Base-by-base conservation (phyloP, 148 eudicot genomes). In the Vaccinium myrtillus region DNA sequence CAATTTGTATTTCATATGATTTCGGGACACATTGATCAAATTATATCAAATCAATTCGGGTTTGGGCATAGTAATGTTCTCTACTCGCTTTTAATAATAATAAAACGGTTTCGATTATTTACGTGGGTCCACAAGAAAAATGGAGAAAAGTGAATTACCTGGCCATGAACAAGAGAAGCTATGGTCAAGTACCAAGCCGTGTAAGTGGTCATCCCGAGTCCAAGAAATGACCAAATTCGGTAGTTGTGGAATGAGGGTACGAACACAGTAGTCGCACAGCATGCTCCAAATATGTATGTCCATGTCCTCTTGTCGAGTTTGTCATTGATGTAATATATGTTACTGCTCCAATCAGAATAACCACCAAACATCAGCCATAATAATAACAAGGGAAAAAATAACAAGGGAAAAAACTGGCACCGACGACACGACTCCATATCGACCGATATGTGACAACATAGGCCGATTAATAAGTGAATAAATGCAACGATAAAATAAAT, bases 261-360 rank as follows among this genome's bases (percentile, higher is more conserved):
- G 87, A 91, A 91, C 32, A 91, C 98, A 78, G 98, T 94, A 48
- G 98, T 95, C 9, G 98, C 98, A 87, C 98, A 95, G 84, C 98
- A 95, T 75, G 98, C 98, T 85, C 98, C 98, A 87, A 95, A 95
- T 93, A 95, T 95, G 87, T 95, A 95, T 3, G 98, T 95, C 98
- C 98, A 95, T 88, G 98, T 95, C 87, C 98, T 91, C 89, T 95
- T 95, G 92, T 95, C 98, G 91, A 95, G 80, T 67, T 90, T 93
- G 59, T 96, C 98, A 90, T 95, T 95, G 79, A 95, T 89, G 81
- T 95, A 95, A 89, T 95, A 95, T 85, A 95, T 95, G 78, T 95
- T 95, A 81, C 98, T 95, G 93, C 73, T 25, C 96, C 90, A 93
- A 85, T 91, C 95, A 79, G 88, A 78, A 80, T 54, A 10, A 78